phyloP scores from a whole-genome alignment of 306 rosid species.

The Macrotyloma uniflorum region DNA sequence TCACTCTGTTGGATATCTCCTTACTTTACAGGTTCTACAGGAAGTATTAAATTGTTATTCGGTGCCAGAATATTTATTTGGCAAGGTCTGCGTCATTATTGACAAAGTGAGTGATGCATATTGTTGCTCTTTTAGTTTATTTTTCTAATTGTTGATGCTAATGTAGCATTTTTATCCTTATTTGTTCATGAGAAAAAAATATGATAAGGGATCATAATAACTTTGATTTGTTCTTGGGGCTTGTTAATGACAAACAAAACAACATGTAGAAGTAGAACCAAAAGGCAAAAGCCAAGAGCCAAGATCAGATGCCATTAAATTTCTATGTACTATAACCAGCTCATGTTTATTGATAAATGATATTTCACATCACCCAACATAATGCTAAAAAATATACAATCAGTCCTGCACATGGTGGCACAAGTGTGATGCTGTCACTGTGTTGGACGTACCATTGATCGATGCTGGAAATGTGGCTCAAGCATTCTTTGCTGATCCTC shows the following conservation, averaged over 20 bases:
- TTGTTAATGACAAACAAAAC: conserved; percentile 6
- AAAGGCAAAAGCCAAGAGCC: background rate
- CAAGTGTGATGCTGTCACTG: no score
- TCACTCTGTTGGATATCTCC: conserved; percentile 26
- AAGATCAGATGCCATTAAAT: background rate
- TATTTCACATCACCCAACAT: background rate
- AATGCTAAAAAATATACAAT: background rate
- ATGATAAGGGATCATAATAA: conserved; percentile 19
- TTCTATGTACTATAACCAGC: background rate
- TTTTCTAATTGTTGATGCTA: conserved; percentile 21
- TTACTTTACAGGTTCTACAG: conserved; percentile 74
- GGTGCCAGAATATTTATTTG: conserved; percentile 75
- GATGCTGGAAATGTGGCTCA: no score
- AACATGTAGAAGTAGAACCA: background rate
- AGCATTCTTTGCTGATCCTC: no score
- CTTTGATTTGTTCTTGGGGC: conserved; percentile 7
- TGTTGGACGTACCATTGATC: no score
- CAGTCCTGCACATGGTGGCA: no score
- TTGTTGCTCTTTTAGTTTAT: conserved; percentile 24
- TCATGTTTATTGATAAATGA: background rate
- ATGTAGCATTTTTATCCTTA: conserved; percentile 20
- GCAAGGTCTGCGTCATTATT: conserved; percentile 92
- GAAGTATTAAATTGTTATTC: conserved; percentile 76
- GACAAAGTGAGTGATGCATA: conserved; percentile 75
- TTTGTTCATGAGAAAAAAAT: conserved; percentile 26